Base-by-base conservation (phyloP, 192 early-diverging fungal genomes). In the Coemansia erecta region DNA sequence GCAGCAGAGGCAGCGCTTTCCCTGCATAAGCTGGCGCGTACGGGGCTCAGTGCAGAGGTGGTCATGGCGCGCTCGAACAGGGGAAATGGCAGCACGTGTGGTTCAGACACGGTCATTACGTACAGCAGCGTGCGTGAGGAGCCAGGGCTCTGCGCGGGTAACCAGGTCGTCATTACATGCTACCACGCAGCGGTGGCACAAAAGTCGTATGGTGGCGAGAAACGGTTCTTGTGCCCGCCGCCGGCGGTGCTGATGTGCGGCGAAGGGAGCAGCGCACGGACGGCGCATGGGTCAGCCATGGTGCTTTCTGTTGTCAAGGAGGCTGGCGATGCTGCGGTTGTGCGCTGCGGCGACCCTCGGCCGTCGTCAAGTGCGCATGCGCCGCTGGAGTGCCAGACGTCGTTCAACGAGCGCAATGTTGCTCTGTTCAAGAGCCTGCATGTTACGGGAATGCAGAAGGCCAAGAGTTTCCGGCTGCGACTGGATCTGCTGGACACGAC, bases 191-290 rank as follows among this genome's bases (percentile, higher is more conserved):
- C 85, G 0, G 93, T 93, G 8, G 93, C 90, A 6, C 94, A 97
- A 80, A 97, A 97, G 78, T 93, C 91, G 11, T 97, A 97, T 81
- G 94, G 93, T 12, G 83, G 84, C 59, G 94, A 97, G 67, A 97
- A 94, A 68, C 84, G 94, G 4, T 90, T 89, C 60, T 60, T 90
- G 52, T 89, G 88, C 59, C 88, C 90, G 42, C 89, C 90, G 19
- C 90, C 90, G 4, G 83, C 88, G 11, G 84, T 92, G 13, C 74
- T 81, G 43, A 73, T 90, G 58, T 65, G 84, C 39, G 81, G 78
- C 52, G 68, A 73, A 33, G 72, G 73, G 11, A 50, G 47, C 50
- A 71, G 60, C 45, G 68, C 71, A 21, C 69, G 52, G 14, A 59
- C 81, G 22, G 68, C 82, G 26, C 80, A 76, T 54, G 80, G 82